Conservation (phyloP, 176 grass and related monocot species). For the Tillandsia fasciculata region DNA sequence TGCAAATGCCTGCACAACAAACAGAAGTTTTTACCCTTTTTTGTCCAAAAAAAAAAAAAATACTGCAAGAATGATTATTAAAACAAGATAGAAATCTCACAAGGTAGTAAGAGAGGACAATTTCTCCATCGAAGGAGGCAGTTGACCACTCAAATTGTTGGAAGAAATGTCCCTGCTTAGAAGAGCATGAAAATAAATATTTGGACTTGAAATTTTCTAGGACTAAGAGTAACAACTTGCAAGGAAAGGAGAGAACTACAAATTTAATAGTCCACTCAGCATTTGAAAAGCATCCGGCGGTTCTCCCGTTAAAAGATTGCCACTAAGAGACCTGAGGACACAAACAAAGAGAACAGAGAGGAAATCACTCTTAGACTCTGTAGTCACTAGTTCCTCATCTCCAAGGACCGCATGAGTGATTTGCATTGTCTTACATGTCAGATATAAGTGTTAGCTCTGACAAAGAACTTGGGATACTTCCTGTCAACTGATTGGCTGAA, state of each 20-base stretch:
- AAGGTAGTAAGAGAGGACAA: slow-evolving; percentile 37
- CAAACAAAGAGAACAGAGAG: background rate
- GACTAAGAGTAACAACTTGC: background rate
- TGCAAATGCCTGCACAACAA: slow-evolving; percentile 60
- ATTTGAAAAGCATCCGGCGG: slow-evolving; percentile 16
- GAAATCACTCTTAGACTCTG: background rate
- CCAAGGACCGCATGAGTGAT: background rate
- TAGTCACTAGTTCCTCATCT: background rate
- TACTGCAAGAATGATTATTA: background rate
- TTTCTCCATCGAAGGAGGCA: slow-evolving; percentile 33
- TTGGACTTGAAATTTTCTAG: background rate
- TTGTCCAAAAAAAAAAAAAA: background rate
- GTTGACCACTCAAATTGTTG: slow-evolving; percentile 26
- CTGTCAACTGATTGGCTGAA: slow-evolving; percentile 18
- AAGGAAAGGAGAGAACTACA: slow-evolving; percentile 9
- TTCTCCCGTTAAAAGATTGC: slow-evolving; percentile 15
- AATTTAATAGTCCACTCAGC: slow-evolving; percentile 15
- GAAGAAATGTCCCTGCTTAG: slow-evolving; percentile 42
- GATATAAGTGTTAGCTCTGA: slow-evolving; percentile 23
- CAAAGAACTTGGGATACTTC: slow-evolving; percentile 10
- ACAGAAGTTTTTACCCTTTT: background rate
- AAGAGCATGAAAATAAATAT: background rate
- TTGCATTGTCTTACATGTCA: slow-evolving; percentile 15
- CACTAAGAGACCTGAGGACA: slow-evolving; percentile 11
- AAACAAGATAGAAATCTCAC: slow-evolving; percentile 11